Percentiles rank a stretch among this genome's conserved stretches.
phyloP scores from a whole-genome alignment of 257 asterid species.

The Coffea canephora region DNA sequence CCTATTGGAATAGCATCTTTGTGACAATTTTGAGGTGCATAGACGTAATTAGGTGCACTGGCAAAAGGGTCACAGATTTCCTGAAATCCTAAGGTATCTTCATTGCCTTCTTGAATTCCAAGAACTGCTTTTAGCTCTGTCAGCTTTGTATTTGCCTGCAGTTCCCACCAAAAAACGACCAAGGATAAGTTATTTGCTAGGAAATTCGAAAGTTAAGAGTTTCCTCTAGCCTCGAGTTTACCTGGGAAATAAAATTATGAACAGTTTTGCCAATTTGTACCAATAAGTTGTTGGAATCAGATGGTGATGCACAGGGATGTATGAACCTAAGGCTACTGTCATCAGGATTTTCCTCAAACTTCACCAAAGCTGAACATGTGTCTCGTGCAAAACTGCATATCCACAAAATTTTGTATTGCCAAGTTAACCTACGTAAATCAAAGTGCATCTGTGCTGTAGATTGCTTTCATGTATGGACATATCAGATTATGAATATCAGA shows the following conservation, averaged over 20 bases:
- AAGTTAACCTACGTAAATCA: neutral
- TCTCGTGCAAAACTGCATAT: constrained; percentile 44
- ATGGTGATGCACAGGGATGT: constrained; percentile 45
- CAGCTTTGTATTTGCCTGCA: constrained; percentile 44
- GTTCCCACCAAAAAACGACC: neutral
- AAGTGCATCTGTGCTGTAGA: neutral
- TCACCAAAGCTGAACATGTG: constrained; percentile 45
- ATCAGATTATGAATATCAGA: neutral
- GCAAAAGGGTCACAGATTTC: constrained; percentile 52
- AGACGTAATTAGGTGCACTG: constrained; percentile 45
- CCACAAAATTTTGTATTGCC: neutral
- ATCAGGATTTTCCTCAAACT: constrained; percentile 37
- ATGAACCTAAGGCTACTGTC: constrained; percentile 36
- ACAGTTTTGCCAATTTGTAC: constrained; percentile 38
- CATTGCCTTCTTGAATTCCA: constrained; percentile 14
- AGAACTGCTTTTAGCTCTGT: constrained; percentile 26
- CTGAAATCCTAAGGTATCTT: constrained; percentile 12
- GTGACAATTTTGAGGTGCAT: constrained; percentile 35
- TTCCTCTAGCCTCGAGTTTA: neutral
- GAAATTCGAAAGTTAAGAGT: neutral
- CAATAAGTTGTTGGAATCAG: constrained; percentile 24
- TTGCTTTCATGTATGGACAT: neutral
- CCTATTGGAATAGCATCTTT: constrained; percentile 39
- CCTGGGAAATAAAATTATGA: constrained; percentile 48
- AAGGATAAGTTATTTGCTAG: neutral